Conservation (phyloP, 176 grass and related monocot genomes). For the Stipa capillata region DNA sequence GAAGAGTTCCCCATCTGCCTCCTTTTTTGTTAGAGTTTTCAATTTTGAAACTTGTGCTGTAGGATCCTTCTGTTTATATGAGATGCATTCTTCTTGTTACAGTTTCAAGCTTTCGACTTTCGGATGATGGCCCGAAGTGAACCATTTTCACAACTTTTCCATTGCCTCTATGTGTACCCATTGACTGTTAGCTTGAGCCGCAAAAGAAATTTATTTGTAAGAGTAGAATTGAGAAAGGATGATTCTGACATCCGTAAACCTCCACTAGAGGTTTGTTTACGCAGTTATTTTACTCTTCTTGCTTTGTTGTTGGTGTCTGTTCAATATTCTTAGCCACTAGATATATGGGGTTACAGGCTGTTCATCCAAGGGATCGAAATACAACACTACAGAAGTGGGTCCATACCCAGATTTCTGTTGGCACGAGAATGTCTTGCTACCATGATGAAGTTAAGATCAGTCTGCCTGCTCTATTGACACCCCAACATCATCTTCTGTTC, state of each 20-base stretch:
- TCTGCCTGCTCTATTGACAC: conserved; percentile 82
- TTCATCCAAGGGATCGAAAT: conserved; percentile 68
- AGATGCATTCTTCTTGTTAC: conserved; percentile 36
- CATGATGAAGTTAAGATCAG: conserved; percentile 98
- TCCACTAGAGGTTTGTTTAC: conserved; percentile 71
- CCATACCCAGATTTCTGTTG: conserved; percentile 85
- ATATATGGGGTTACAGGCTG: conserved; percentile 52
- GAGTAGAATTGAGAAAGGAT: conserved; percentile 85
- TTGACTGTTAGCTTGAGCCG: conserved; percentile 86
- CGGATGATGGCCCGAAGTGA: conserved; percentile 77
- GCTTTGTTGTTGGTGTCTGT: background rate
- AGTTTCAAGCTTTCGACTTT: conserved; percentile 93
- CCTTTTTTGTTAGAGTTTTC: conserved; percentile 1
- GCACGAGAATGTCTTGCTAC: conserved; percentile 77
- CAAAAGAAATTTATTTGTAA: conserved; percentile 96
- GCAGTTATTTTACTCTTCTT: conserved; percentile 11
- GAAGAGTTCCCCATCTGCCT: conserved; percentile 7
- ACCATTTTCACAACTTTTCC: conserved; percentile 89
- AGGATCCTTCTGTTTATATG: background rate
- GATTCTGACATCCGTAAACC: conserved; percentile 86
- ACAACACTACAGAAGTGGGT: conserved; percentile 71
- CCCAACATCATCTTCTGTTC: conserved; percentile 95
- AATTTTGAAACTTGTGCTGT: background rate
- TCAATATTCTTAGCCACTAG: conserved; percentile 33
- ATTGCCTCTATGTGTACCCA: conserved; percentile 91